Conservation (phyloP, 345 rosid genomes). For the Aethionema arabicum region DNA sequence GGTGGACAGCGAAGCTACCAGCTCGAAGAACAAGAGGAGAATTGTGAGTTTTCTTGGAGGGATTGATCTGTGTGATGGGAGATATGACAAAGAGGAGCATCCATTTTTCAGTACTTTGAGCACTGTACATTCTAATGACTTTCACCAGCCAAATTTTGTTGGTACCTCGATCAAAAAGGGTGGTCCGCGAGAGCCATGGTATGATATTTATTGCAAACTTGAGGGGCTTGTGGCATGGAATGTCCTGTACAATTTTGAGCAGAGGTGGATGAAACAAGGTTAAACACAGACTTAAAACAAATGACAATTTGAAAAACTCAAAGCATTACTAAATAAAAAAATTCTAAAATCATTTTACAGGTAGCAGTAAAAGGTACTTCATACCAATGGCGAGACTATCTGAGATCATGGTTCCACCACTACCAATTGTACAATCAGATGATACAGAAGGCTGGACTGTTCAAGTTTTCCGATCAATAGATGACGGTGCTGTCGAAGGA, state of each 20-base stretch:
- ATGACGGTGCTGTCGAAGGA: slow-evolving; percentile 46
- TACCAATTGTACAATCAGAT: slow-evolving; percentile 15
- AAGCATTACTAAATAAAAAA: background rate
- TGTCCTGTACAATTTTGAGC: slow-evolving; percentile 83
- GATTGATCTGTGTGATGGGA: slow-evolving; percentile 84
- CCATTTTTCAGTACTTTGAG: slow-evolving; percentile 60
- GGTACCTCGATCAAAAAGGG: slow-evolving; percentile 64
- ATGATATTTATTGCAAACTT: slow-evolving; percentile 78
- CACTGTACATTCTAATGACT: slow-evolving; percentile 54
- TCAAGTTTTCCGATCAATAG: slow-evolving; percentile 72
- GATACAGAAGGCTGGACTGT: slow-evolving; percentile 57
- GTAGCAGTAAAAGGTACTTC: slow-evolving; percentile 37
- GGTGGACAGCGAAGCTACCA: slow-evolving; percentile 52
- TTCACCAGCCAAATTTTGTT: slow-evolving; percentile 78
- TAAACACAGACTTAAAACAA: background rate
- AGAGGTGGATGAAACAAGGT: slow-evolving; percentile 76
- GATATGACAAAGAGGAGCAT: slow-evolving; percentile 76
- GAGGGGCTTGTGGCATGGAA: slow-evolving; percentile 95
- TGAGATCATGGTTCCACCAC: slow-evolving; percentile 34
- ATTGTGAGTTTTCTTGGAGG: slow-evolving; percentile 86
- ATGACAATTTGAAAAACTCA: slow-evolving; percentile 3
- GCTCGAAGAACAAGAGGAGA: slow-evolving; percentile 35
- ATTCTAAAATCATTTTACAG: background rate
- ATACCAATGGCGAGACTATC: slow-evolving; percentile 36
- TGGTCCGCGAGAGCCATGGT: slow-evolving; percentile 98